A percentile compares a stretch with the other conserved stretches of the same genome.
These are phyloP conservation scores for Emiliania huxleyi DNA, from an alignment of 78 protist genomes.

Conservation along the genomic window DNA sequence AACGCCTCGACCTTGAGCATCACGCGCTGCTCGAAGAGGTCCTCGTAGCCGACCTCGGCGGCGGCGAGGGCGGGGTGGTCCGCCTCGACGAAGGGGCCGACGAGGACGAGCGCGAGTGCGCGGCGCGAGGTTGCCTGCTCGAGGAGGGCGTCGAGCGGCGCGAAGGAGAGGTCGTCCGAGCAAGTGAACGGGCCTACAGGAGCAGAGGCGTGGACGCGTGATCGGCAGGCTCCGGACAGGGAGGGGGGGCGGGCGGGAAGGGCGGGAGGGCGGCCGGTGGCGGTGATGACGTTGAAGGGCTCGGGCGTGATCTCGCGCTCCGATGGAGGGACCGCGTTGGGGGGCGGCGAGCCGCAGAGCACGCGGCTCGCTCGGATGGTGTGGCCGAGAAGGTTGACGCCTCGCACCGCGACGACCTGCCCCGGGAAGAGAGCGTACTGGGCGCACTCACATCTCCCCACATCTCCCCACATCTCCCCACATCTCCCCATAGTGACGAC, in stretches of 20 bases:
- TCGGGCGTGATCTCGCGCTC: neutral
- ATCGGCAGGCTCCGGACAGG: no score
- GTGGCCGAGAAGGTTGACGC: neutral
- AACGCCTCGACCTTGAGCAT: neutral
- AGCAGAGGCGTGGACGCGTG: no score
- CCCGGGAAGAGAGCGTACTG: neutral
- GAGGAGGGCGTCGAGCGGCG: neutral
- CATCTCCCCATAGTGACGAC: neutral
- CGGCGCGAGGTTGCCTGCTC: neutral
- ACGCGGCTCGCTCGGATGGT: neutral
- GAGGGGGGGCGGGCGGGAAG: no score
- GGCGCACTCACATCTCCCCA: no score
- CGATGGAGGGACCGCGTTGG: neutral
- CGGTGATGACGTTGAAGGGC: neutral
- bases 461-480: no score
- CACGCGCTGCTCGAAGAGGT: neutral
- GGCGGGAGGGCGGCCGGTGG: no score
- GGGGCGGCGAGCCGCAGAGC: neutral
- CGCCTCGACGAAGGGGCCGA: conserved; percentile 9
- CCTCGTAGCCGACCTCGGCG: neutral
- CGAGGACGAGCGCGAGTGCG: neutral
- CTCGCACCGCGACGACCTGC: neutral
- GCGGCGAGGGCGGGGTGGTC: neutral
- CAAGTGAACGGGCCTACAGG: conserved; percentile 6
- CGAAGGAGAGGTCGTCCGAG: neutral